Conservation (phyloP, 257 asterid genomes). For the Forsythia suspensa region DNA sequence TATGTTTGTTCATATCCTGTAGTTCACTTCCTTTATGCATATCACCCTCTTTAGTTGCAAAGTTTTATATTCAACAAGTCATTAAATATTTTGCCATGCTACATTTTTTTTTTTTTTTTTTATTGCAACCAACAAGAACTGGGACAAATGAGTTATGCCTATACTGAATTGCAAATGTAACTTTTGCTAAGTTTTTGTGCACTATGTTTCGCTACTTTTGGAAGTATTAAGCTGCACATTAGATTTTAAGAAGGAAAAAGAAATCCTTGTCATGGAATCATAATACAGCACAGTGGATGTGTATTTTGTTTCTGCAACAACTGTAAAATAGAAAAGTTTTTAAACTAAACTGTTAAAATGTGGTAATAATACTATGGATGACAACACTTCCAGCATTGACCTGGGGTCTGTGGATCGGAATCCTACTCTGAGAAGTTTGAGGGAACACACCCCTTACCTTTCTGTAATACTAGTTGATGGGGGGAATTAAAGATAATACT, state of each 20-base stretch:
- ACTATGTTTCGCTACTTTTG: not conserved
- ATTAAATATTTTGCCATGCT: not conserved
- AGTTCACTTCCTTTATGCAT: not conserved
- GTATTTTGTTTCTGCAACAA: not conserved
- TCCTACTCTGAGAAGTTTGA: not conserved
- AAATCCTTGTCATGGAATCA: not conserved
- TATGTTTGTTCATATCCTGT: not conserved
- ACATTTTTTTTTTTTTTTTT: not conserved
- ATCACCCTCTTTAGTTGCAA: not conserved
- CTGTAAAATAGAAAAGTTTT: not conserved
- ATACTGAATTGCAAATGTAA: not conserved
- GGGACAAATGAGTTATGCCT: not conserved
- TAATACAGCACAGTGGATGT: not conserved
- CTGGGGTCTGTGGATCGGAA: not conserved
- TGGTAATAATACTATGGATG: not conserved
- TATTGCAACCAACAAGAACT: not conserved
- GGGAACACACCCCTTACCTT: not conserved
- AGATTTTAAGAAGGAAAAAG: not conserved
- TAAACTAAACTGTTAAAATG: not conserved
- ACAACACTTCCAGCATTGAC: not conserved
- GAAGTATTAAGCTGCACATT: not conserved
- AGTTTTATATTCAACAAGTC: not conserved
- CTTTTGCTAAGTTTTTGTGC: not conserved
- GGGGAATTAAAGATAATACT: not conserved
- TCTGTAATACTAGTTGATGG: not conserved